Base-by-base conservation (phyloP, 306 rosid genomes). In the Aeschynomene evenia region DNA sequence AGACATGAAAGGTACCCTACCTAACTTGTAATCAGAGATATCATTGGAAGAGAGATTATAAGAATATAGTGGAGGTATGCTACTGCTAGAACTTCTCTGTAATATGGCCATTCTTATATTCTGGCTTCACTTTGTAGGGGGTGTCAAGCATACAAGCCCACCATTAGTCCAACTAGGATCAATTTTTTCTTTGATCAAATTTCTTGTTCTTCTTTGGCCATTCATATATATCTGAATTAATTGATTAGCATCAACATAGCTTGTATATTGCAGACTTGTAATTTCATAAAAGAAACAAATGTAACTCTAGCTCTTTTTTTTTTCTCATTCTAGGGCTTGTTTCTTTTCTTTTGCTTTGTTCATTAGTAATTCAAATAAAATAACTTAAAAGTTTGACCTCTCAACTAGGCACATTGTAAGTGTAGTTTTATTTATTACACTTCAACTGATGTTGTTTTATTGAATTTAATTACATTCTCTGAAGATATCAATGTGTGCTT, bases 261-360 rank as follows among this genome's bases (percentile, higher is more conserved):
- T 77, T 92, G 96, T 87, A 88, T 77, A 84, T 81, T 84, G 76
- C 85, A 77, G 76, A 78, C 80, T 70, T 82, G 87, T 84, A 74
- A 82, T 85, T 80, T 75, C 79, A 43, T 77, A 70, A 21, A 71
- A 59, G 74, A 73, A 66, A 56, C 66, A 68, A 68, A 57, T 51
- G 43, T 68, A 77, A 67, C 73, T 10, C 14, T 39, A 57, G 0
- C 5, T 28, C n/a, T 28, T 28, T 28, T 24, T 24, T 28, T 52
- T 70, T 65, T 14, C 7, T 53, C 24, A 61, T 52, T 40, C 51
- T 39, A 29, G 66, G 20, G 28, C 1, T 29, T 42, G 15, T 55
- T 61, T 11, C 22, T 39, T 9, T 63, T 59, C 22, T n/a, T 60
- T 62, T 62, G 24, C 72, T 28, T 62, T 51, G 45, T 31, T 70